phyloP scores from a whole-genome alignment of 768 basidiomycete species.

The Lactarius indigo region DNA sequence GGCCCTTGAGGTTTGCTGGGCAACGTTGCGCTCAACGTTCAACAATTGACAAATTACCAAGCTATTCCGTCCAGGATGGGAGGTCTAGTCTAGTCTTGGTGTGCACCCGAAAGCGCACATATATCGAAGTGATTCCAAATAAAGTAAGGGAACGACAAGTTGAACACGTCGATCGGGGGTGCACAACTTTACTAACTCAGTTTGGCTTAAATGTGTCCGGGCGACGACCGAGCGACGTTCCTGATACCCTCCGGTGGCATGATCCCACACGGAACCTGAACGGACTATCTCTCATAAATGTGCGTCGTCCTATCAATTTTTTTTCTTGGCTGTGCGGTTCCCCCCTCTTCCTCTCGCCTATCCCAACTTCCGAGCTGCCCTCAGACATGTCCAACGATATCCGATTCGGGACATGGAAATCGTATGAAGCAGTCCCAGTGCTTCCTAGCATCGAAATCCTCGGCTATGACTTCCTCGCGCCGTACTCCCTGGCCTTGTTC shows the following conservation, averaged over 20 bases:
- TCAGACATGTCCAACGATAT: not conserved
- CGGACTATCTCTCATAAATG: not conserved
- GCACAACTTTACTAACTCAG: not conserved
- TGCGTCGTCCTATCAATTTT: not conserved
- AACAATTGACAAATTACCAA: not conserved
- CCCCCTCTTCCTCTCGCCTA: not conserved
- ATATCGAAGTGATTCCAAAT: not conserved
- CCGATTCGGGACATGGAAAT: not conserved
- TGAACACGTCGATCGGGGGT: not conserved
- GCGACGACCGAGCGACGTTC: not conserved
- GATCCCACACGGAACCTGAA: not conserved
- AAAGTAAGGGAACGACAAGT: not conserved
- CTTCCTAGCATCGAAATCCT: not conserved
- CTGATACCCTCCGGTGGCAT: not conserved
- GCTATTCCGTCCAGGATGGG: not conserved
- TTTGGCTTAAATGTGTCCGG: not conserved
- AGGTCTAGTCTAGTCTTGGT: not conserved
- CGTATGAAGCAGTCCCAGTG: not conserved
- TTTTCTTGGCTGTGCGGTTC: not conserved
- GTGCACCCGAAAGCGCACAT: not conserved
- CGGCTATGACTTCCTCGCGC: constrained; percentile 26
- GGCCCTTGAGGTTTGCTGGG: not conserved
- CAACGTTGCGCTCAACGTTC: not conserved
- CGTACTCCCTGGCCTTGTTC: constrained; percentile 23
- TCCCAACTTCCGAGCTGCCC: not conserved